Percentiles rank a stretch among this genome's conserved stretches.
Evolutionary conservation across 345 rosid species (phyloP).

Genomic region (Pistacia atlantica): DNA sequence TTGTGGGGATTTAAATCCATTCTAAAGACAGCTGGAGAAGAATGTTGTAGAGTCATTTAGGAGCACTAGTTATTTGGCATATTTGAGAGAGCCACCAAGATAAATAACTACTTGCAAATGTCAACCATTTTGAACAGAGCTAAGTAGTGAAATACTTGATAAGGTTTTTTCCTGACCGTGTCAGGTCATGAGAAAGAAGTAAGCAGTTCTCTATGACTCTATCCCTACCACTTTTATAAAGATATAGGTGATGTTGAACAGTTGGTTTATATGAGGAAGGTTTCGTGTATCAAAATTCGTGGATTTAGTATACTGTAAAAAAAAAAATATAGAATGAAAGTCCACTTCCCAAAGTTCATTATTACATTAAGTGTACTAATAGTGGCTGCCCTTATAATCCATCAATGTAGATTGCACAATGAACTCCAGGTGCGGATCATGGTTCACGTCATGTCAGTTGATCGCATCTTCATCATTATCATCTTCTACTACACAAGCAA

Average conservation of each 20-base stretch:
- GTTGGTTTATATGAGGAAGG: not conserved
- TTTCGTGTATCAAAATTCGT: not conserved
- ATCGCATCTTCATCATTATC: not conserved
- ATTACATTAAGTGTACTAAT: not conserved
- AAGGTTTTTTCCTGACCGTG: not conserved
- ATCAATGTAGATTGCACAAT: not conserved
- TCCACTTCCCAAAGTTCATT: not conserved
- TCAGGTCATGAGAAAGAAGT: not conserved
- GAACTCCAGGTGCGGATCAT: not conserved
- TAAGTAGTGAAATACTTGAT: not conserved
- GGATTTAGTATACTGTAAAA: not conserved
- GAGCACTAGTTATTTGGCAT: not conserved
- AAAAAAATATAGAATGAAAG: not conserved
- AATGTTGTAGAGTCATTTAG: not conserved
- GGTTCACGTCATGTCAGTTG: not conserved
- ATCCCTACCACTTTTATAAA: not conserved
- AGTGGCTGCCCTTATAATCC: no score
- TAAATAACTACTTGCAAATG: not conserved
- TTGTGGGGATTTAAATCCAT: not conserved
- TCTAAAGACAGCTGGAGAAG: not conserved
- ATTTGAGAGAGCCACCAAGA: not conserved
- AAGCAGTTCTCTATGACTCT: not conserved
- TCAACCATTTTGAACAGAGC: not conserved
- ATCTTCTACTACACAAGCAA: no score
- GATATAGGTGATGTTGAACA: not conserved